Evolutionary conservation across 257 asterid species (phyloP).

Genomic region (Nemophila menziesii): DNA sequence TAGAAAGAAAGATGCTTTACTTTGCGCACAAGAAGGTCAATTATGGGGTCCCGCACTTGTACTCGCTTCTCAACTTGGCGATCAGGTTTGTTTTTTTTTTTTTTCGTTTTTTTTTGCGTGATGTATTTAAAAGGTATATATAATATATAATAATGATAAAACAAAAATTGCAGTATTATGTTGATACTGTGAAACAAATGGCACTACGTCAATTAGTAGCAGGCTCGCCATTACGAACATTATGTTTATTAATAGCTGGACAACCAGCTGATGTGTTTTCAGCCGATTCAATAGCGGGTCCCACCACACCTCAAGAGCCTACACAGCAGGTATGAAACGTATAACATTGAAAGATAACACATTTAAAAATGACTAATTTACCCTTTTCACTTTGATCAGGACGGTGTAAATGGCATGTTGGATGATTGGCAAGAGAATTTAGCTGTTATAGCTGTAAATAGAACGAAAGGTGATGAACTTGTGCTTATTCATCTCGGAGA

Average conservation of each 20-base stretch:
- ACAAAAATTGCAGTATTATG: constrained; percentile 78
- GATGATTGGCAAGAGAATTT: constrained; percentile 95
- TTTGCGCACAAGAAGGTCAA: constrained; percentile 91
- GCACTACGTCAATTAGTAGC: constrained; percentile 76
- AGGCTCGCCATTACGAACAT: constrained; percentile 93
- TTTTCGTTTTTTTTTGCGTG: background rate
- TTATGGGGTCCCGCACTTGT: constrained; percentile 98
- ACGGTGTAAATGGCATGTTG: constrained; percentile 65
- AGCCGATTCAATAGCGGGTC: constrained; percentile 31
- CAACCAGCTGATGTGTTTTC: constrained; percentile 90
- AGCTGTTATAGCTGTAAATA: constrained; percentile 90
- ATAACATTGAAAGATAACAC: too few relatives aligned
- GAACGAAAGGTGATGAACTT: constrained; percentile 92
- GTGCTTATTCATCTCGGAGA: constrained; percentile 97
- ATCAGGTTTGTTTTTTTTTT: constrained; percentile 37
- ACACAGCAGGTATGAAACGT: constrained; percentile 50
- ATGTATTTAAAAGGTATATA: constrained; percentile 4
- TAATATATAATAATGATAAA: too few relatives aligned
- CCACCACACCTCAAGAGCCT: constrained; percentile 16
- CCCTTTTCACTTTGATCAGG: constrained; percentile 21
- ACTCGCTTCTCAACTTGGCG: constrained; percentile 95
- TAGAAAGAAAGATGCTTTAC: constrained; percentile 83
- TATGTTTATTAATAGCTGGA: constrained; percentile 89
- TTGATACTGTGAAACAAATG: constrained; percentile 87
- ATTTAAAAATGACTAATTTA: too few relatives aligned